These are phyloP conservation scores for Phaeosphaeria sp. DNA, from an alignment of 2,329 filamentous ascomycete species.

Conservation along the genomic window DNA sequence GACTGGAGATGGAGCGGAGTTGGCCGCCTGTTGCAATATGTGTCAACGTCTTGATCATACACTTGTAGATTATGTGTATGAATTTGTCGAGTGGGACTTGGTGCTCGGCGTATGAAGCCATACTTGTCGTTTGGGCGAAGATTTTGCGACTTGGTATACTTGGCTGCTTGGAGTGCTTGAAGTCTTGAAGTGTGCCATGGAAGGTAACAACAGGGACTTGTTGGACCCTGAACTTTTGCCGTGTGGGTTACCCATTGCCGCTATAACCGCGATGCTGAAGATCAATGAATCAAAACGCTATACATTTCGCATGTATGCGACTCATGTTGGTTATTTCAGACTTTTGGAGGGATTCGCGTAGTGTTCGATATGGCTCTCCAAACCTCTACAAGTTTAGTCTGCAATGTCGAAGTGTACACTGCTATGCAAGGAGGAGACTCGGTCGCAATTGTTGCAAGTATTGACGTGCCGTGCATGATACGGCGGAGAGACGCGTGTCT, in stretches of 20 bases:
- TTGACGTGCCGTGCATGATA: background rate
- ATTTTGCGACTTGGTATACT: background rate
- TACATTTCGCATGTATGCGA: too few species aligned
- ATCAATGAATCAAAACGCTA: background rate
- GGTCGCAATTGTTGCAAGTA: background rate
- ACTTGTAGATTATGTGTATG: background rate
- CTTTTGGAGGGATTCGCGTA: too few species aligned
- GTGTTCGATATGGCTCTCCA: too few species aligned
- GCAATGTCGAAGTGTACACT: background rate
- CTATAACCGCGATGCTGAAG: background rate
- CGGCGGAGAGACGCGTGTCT: background rate
- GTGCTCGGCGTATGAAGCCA: background rate
- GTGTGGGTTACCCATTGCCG: background rate
- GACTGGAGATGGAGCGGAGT: background rate
- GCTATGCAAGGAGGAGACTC: background rate
- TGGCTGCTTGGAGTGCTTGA: background rate
- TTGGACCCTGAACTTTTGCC: background rate
- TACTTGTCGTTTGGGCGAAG: background rate
- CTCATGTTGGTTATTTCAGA: too few species aligned
- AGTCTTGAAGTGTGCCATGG: background rate
- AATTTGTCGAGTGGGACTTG: background rate
- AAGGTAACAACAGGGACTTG: background rate
- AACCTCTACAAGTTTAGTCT: too few species aligned
- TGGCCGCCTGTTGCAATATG: background rate
- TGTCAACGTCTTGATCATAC: background rate